A percentile compares a stretch with the other conserved stretches of the same genome.
Evolutionary conservation across 768 basidiomycete genomes (phyloP).

Genomic region (Trametopsis cervina): DNA sequence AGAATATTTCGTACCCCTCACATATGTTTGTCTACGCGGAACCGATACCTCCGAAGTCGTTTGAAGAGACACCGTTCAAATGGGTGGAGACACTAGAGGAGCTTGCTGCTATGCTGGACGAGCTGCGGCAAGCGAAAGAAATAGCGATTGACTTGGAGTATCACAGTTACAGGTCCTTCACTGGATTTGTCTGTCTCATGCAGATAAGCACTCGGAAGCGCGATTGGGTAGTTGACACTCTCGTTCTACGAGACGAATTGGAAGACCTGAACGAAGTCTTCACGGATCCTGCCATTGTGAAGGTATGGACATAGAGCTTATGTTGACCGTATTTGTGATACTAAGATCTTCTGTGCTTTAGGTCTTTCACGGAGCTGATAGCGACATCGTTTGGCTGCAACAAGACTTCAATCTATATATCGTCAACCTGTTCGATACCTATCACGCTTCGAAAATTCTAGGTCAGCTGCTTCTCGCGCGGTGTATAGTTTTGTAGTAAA

Average conservation of each 20-base stretch:
- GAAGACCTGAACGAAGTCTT: conserved; percentile 77
- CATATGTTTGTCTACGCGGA: conserved; percentile 51
- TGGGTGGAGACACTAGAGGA: conserved; percentile 58
- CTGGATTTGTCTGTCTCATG: conserved; percentile 90
- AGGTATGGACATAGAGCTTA: conserved; percentile 41
- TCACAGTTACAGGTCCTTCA: conserved; percentile 79
- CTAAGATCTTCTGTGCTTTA: conserved; percentile 22
- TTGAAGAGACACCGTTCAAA: conserved; percentile 61
- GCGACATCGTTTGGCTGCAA: conserved; percentile 94
- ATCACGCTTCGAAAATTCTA: conserved; percentile 84
- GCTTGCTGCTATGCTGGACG: conserved; percentile 57
- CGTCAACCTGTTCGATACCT: conserved; percentile 97
- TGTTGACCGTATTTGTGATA: neutral
- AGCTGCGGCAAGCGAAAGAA: conserved; percentile 60
- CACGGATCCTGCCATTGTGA: conserved; percentile 76
- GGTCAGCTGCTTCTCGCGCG: conserved; percentile 44
- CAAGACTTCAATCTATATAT: conserved; percentile 92
- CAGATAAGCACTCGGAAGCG: conserved; percentile 78
- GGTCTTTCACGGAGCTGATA: conserved; percentile 94
- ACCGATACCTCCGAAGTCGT: conserved; percentile 47
- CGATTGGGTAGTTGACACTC: conserved; percentile 84
- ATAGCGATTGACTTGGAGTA: conserved; percentile 95
- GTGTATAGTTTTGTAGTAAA: neutral
- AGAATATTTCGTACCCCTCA: conserved; percentile 61
- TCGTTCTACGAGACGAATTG: conserved; percentile 69